Conservation (phyloP, 2,329 filamentous ascomycete genomes). For the Fusarium sp. region DNA sequence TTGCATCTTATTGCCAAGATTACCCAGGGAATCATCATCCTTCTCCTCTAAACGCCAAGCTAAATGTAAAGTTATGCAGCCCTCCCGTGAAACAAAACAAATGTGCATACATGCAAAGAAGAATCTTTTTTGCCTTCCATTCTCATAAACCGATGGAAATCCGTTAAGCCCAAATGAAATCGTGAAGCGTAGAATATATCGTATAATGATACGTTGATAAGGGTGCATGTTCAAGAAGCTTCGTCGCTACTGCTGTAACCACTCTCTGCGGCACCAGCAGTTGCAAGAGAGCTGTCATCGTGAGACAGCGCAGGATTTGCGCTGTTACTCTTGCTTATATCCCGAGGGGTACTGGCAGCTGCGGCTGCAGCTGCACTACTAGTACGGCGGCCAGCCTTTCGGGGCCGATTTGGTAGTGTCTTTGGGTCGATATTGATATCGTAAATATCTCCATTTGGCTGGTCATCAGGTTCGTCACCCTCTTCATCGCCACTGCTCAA, state of each 20-base stretch:
- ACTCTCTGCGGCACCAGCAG: constrained; percentile 57
- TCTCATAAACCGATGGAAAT: background rate
- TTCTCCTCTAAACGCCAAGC: constrained; percentile 43
- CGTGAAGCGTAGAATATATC: constrained; percentile 7
- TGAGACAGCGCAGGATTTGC: constrained; percentile 47
- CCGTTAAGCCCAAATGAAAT: constrained; percentile 4
- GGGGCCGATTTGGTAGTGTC: constrained; percentile 37
- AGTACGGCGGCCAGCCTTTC: constrained; percentile 37
- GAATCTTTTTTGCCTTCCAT: constrained; percentile 11
- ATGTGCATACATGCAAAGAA: background rate
- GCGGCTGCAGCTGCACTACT: constrained; percentile 54
- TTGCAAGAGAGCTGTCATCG: constrained; percentile 57
- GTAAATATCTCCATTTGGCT: constrained; percentile 52
- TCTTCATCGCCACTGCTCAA: constrained; percentile 60
- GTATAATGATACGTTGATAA: background rate
- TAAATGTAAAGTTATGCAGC: constrained; percentile 39
- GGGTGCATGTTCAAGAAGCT: constrained; percentile 18
- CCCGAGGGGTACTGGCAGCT: constrained; percentile 50
- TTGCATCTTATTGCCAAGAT: constrained; percentile 11
- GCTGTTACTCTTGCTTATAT: constrained; percentile 52
- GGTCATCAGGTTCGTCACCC: constrained; percentile 57
- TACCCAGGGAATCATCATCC: constrained; percentile 36
- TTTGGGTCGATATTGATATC: constrained; percentile 42
- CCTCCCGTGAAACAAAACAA: constrained; percentile 15
- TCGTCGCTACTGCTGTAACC: constrained; percentile 56